Conservation (phyloP, 352 stramenopile genomes). For the Pythium apleroticum region DNA sequence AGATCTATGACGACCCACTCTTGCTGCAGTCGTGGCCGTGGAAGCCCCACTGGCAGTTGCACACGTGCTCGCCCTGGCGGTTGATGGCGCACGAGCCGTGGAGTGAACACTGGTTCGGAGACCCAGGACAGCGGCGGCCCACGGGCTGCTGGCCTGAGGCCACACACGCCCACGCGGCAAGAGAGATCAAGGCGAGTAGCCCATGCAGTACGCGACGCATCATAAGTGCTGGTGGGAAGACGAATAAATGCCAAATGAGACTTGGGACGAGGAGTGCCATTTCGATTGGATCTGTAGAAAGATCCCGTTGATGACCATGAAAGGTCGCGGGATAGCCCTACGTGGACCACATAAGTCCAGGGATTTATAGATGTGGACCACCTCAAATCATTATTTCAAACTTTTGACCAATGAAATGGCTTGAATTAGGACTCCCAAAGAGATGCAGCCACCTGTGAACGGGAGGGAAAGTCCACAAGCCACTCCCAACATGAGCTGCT, state of each 20-base stretch:
- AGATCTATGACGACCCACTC: no score
- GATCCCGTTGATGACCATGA: slow-evolving; percentile 22
- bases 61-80: slow-evolving; percentile 60
- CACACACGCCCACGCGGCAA: background rate
- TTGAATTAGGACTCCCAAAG: background rate
- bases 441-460: background rate
- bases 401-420: background rate
- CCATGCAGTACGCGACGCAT: background rate
- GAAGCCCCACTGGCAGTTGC: slow-evolving; percentile 81
- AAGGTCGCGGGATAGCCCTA: slow-evolving; percentile 1
- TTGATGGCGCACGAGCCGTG: slow-evolving; percentile 68
- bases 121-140: slow-evolving; percentile 44
- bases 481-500: background rate
- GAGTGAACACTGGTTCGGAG: slow-evolving; percentile 67
- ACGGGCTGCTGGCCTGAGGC: background rate
- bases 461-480: no score
- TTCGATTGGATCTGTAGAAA: slow-evolving; percentile 14
- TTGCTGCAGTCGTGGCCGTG: slow-evolving; percentile 54
- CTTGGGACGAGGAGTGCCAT: background rate
- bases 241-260: background rate
- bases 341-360: slow-evolving; percentile 1
- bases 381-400: background rate
- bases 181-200: background rate
- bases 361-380: no score
- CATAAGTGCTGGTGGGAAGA: no score